Conservation (phyloP, 1,284 basidiomycete genomes). For the Spongiforma sp. region DNA sequence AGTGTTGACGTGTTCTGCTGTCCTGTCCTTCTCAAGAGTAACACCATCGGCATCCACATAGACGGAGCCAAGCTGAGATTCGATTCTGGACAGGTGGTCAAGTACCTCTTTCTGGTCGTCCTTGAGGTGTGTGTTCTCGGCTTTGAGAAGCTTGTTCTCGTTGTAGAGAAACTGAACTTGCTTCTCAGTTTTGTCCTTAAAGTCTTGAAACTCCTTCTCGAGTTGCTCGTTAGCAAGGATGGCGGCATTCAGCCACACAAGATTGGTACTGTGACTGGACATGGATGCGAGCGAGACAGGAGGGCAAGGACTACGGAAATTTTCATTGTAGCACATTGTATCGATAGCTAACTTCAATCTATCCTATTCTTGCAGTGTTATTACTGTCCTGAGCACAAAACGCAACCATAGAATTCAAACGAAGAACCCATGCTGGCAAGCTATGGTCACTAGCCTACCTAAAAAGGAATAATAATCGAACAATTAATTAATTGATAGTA, state of each 20-base stretch:
- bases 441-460: too few relatives aligned
- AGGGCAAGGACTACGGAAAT: neutral
- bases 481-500: too few relatives aligned
- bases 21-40: neutral
- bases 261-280: neutral
- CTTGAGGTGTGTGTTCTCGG: neutral
- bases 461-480: too few relatives aligned
- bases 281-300: neutral
- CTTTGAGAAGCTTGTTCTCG: neutral
- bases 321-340: neutral
- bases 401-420: too few relatives aligned
- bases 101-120: neutral
- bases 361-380: neutral
- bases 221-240: neutral
- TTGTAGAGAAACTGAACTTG: neutral
- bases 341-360: neutral
- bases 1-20: neutral
- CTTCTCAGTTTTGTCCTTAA: neutral
- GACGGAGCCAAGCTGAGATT: neutral
- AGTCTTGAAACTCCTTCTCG: neutral
- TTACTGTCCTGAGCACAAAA: neutral
- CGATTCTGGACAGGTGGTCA: neutral
- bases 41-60: neutral
- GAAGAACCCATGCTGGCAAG: too few relatives aligned
- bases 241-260: neutral